Percentiles rank a stretch among this genome's conserved stretches.
Evolutionary conservation across 139 green algal species (phyloP).

Genomic region (Tetradesmus lagerheimii): DNA sequence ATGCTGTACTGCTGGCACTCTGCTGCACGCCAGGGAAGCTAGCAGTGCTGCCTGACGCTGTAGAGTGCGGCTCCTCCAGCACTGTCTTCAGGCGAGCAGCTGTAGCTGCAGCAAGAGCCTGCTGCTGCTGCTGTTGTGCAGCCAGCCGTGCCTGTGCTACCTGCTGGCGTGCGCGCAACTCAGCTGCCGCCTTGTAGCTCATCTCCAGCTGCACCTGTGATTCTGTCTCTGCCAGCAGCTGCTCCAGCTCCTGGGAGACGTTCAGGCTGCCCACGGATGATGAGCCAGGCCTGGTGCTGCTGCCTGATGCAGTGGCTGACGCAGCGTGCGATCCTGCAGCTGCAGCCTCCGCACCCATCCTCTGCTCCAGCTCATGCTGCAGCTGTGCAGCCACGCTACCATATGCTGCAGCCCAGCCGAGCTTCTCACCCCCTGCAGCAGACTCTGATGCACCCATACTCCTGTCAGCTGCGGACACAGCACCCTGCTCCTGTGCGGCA

Average conservation of each 20-base stretch:
- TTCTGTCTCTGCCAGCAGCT: slow-evolving; percentile 36
- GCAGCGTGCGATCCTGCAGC: neutral
- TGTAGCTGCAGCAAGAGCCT: neutral
- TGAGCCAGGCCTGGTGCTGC: slow-evolving; percentile 11
- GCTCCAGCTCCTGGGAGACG: slow-evolving; percentile 31
- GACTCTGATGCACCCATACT: neutral
- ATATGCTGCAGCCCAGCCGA: slow-evolving; percentile 2
- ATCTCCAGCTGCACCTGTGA: slow-evolving; percentile 33
- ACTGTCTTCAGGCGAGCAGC: neutral
- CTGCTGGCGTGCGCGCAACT: slow-evolving; percentile 7
- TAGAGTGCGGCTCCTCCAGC: neutral
- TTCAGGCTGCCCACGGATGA: neutral
- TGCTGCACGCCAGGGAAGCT: neutral
- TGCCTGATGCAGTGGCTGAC: neutral
- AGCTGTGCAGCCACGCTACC: neutral
- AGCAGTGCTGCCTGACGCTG: neutral
- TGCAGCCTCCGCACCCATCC: neutral
- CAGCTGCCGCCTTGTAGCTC: neutral
- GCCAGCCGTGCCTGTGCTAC: neutral
- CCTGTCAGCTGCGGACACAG: neutral
- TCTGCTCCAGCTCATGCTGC: neutral
- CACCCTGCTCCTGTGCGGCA: neutral
- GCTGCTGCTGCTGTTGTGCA: neutral
- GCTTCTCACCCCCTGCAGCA: neutral
- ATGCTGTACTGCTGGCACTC: neutral